Evolutionary conservation across 441 rosid genomes (phyloP).

Genomic region (Jatropha podagrica): DNA sequence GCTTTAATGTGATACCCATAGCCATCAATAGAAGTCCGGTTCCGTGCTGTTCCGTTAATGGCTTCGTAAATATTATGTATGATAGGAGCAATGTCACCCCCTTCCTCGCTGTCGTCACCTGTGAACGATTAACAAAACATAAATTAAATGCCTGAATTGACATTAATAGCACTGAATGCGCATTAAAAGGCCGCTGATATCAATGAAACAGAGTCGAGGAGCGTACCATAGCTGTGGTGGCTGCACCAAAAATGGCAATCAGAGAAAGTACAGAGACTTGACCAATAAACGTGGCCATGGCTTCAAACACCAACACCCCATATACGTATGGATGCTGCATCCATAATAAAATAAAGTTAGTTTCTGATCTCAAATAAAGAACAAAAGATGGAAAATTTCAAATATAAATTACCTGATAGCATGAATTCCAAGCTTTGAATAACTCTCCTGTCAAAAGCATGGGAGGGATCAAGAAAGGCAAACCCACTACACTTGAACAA

Average conservation of each 20-base stretch:
- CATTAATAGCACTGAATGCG: conserved; percentile 1
- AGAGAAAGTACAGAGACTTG: conserved; percentile 90
- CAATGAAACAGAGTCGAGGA: not conserved
- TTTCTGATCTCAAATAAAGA: too few relatives aligned
- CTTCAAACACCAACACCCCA: conserved; percentile 74
- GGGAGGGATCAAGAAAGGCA: conserved; percentile 86
- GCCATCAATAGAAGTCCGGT: conserved; percentile 67
- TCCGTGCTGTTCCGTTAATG: conserved; percentile 77
- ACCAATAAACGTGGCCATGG: conserved; percentile 88
- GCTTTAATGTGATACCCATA: conserved; percentile 72
- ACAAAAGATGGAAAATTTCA: not conserved
- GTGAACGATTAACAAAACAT: conserved; percentile 2
- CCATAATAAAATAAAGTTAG: too few relatives aligned
- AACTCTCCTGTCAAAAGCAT: conserved; percentile 84
- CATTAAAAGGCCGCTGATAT: not conserved
- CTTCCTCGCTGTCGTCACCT: conserved; percentile 93
- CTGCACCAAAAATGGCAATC: conserved; percentile 89
- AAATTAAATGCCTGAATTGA: not conserved
- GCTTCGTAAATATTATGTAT: conserved; percentile 81
- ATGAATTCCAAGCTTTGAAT: conserved; percentile 81
- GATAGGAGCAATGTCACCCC: conserved; percentile 77
- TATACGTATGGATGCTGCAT: conserved; percentile 83
- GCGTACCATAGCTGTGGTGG: conserved; percentile 81
- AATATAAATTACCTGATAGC: conserved; percentile 53
- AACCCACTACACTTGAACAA: conserved; percentile 81